Evolutionary conservation across 2,329 filamentous ascomycete species (phyloP).

Genomic region (Hirsutella thompsonii): DNA sequence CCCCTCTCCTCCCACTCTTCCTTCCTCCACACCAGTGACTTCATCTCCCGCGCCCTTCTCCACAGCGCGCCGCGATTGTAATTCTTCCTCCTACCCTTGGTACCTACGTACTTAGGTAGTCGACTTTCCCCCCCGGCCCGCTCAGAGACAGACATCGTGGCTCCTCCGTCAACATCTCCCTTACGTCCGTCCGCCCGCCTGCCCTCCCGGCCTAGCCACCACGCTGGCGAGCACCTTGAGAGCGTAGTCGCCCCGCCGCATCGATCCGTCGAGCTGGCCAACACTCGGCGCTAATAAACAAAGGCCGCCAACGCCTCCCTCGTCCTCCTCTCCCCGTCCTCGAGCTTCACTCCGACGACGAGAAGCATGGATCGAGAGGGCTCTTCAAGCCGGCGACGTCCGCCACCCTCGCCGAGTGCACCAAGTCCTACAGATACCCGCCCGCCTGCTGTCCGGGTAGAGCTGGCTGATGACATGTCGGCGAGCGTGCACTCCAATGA

Average conservation of each 20-base stretch:
- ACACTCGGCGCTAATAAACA: not conserved
- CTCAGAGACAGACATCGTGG: no score
- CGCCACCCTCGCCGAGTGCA: slow-evolving; percentile 21
- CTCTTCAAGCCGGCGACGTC: slow-evolving; percentile 16
- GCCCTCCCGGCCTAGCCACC: no score
- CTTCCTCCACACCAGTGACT: no score
- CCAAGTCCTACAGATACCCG: slow-evolving; percentile 39
- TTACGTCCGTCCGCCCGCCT: no score
- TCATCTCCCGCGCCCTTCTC: no score
- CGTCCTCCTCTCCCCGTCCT: not conserved
- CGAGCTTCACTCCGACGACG: not conserved
- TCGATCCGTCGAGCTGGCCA: slow-evolving; percentile 9
- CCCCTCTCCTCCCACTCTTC: no score
- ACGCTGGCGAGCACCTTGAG: no score
- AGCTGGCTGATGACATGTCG: slow-evolving; percentile 29
- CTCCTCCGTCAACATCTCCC: no score
- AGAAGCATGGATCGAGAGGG: slow-evolving; percentile 25
- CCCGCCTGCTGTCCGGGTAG: slow-evolving; percentile 22
- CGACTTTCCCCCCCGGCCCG: no score
- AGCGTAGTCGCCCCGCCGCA: not conserved
- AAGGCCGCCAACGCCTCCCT: not conserved
- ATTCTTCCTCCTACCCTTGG: no score
- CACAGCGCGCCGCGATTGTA: no score
- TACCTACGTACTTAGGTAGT: no score
- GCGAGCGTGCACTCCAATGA: slow-evolving; percentile 48